These are phyloP conservation scores for carrot (Daucus carota) DNA, from an alignment of 129 eudicot species.

Conservation along the genomic window DH1_v3.0 NC_030386.2:6384001-6384500, in stretches of 20 bases:
- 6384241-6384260: constrained; percentile 93
- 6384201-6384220: constrained; percentile 99
- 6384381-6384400: constrained; percentile 21
- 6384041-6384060: constrained; percentile 97
- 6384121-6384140: not conserved
- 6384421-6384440: not conserved
- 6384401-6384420: not conserved
- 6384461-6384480: constrained; percentile 5
- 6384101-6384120: not conserved
- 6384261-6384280: constrained; percentile 97
- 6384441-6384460: constrained; percentile 4
- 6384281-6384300: constrained; percentile 95
- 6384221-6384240: constrained; percentile 97
- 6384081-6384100: not conserved
- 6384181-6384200: constrained; percentile 44
- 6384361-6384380: constrained; percentile 85
- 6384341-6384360: constrained; percentile 95
- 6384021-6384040: constrained; percentile 99
- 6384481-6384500: constrained; percentile 24
- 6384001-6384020: constrained; percentile 98
- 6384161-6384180: constrained; percentile 12
- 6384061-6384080: not conserved
- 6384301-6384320: constrained; percentile 63
- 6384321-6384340: constrained; percentile 92
- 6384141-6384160: constrained; percentile 2